Evolutionary conservation across 2,329 filamentous ascomycete genomes (phyloP).

Genomic region (Epicoccum nigrum): DNA sequence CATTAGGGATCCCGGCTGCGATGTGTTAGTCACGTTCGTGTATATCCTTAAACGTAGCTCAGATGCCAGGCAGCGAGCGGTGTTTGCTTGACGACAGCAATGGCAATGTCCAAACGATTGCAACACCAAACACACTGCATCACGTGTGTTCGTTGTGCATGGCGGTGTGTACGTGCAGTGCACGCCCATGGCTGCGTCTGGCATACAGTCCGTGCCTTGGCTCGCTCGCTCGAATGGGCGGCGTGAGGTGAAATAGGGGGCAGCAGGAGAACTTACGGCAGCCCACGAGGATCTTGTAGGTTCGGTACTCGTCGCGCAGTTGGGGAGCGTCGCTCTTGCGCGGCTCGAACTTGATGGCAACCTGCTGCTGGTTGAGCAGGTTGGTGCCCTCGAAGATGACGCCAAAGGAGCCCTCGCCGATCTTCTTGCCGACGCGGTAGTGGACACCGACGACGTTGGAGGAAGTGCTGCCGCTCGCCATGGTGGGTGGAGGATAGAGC

Average conservation of each 20-base stretch:
- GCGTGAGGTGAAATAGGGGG: slow-evolving; percentile 15
- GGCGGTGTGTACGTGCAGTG: slow-evolving; percentile 1
- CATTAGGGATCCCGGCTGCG: slow-evolving; percentile 94
- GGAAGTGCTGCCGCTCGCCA: slow-evolving; percentile 88
- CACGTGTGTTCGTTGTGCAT: not conserved
- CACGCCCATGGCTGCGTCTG: slow-evolving; percentile 15
- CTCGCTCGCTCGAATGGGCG: slow-evolving; percentile 13
- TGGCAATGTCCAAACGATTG: not conserved
- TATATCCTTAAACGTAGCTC: not conserved
- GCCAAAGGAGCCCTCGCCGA: slow-evolving; percentile 97
- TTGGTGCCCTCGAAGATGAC: slow-evolving; percentile 99
- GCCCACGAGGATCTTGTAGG: slow-evolving; percentile 98
- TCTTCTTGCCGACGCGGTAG: slow-evolving; percentile 99
- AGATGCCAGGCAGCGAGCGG: slow-evolving; percentile 2
- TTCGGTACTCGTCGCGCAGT: slow-evolving; percentile 96
- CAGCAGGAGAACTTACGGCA: slow-evolving; percentile 76
- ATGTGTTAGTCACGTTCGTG: slow-evolving; percentile 19
- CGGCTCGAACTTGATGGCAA: slow-evolving; percentile 99
- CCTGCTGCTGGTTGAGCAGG: slow-evolving; percentile 97
- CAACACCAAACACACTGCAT: not conserved
- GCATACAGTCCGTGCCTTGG: slow-evolving; percentile 15
- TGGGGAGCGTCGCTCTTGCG: slow-evolving; percentile 98
- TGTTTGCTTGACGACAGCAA: not conserved
- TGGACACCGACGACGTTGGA: slow-evolving; percentile 99
- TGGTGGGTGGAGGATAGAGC: slow-evolving; percentile 47